Conservation (phyloP, 1,284 basidiomycete species). For the Filobasidium uniguttulatum region DNA sequence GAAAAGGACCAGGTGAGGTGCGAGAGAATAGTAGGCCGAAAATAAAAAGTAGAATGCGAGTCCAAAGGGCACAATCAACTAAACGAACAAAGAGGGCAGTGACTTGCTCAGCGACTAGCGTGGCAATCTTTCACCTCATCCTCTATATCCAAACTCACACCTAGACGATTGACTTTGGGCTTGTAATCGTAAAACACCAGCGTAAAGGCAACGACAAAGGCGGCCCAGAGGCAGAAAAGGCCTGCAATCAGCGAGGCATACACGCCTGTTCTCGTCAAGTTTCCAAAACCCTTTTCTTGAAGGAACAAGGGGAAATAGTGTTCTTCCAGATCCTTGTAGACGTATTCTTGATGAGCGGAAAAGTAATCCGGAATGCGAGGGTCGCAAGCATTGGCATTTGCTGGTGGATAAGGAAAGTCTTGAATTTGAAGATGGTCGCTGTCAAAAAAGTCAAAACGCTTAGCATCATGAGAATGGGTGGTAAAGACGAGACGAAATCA, state of each 20-base stretch:
- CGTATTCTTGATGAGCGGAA: conserved; percentile 92
- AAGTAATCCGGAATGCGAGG: conserved; percentile 91
- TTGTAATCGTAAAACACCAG: conserved; percentile 85
- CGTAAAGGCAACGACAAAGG: conserved; percentile 73
- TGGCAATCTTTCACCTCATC: too few species aligned
- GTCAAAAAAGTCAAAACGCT: neutral
- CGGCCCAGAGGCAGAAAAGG: conserved; percentile 79
- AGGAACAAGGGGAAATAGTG: conserved; percentile 95
- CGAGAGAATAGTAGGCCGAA: conserved; percentile 13
- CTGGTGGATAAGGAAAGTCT: conserved; percentile 45
- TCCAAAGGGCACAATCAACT: conserved; percentile 92
- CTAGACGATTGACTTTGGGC: conserved; percentile 78
- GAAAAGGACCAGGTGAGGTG: conserved; percentile 12
- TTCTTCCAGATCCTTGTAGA: conserved; percentile 91
- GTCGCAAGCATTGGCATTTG: conserved; percentile 56
- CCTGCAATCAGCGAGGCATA: conserved; percentile 72
- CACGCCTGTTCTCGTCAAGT: conserved; percentile 78
- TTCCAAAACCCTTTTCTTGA: conserved; percentile 89
- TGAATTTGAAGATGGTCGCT: conserved; percentile 49
- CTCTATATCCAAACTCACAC: conserved; percentile 52
- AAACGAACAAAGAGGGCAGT: neutral
- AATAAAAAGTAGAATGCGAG: conserved; percentile 43
- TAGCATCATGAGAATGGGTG: neutral
- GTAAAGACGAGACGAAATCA: neutral
- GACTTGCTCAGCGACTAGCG: neutral